phyloP scores from a whole-genome alignment of 345 rosid genomes.

The Ceriops tagal region DNA sequence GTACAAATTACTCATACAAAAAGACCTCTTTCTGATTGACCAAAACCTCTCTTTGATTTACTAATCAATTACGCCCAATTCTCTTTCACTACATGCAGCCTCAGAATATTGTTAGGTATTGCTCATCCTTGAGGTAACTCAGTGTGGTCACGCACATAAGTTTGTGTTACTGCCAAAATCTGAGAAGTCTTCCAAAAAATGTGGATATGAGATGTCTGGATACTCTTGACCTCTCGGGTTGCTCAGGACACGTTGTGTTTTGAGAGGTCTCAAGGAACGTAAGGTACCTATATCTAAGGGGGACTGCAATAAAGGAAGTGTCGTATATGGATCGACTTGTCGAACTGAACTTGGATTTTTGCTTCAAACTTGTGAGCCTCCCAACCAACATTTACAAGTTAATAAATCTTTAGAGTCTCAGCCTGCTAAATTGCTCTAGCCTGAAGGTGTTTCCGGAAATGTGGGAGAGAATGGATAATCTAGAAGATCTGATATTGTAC shows the following conservation, averaged over 20 bases:
- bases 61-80: too few relatives aligned
- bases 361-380: too few relatives aligned
- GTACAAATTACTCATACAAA: not conserved
- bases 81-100: too few relatives aligned
- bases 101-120: not conserved
- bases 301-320: constrained; percentile 10
- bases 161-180: not conserved
- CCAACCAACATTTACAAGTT: not conserved
- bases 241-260: not conserved
- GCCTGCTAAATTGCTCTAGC: not conserved
- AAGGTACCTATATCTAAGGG: not conserved
- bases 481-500: not conserved
- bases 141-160: not conserved
- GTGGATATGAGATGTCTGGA: constrained; percentile 7
- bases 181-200: constrained; percentile 4
- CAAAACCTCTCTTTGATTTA: too few relatives aligned
- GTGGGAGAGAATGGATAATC: not conserved
- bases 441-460: constrained; percentile 5
- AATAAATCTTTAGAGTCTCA: not conserved
- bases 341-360: too few relatives aligned
- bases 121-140: not conserved
- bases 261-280: not conserved
- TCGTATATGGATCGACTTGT: not conserved
- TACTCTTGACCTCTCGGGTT: constrained; percentile 6
- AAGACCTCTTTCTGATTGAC: too few relatives aligned